Percentiles rank a stretch among this genome's conserved stretches.
These are phyloP conservation scores for Fusarium tjaetaba DNA, from an alignment of 2,329 filamentous ascomycete species.

Conservation along the genomic window DNA sequence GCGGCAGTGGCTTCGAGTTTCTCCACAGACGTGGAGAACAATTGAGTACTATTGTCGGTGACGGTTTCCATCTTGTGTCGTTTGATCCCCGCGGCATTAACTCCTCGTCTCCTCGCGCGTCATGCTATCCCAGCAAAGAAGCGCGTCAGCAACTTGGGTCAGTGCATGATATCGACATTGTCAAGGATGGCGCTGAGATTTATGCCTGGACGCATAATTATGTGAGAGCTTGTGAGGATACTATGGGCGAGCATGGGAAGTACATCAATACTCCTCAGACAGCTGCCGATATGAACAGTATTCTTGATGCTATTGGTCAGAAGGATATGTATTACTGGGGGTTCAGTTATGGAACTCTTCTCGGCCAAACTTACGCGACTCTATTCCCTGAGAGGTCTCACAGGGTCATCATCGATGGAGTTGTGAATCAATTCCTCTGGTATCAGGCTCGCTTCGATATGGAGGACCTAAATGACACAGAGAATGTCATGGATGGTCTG, in stretches of 20 bases:
- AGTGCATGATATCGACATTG: conserved; percentile 39
- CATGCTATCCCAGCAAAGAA: conserved; percentile 52
- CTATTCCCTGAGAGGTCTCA: conserved; percentile 49
- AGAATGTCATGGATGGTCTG: conserved; percentile 47
- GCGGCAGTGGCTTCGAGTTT: conserved; percentile 53
- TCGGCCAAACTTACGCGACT: conserved; percentile 54
- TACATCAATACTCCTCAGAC: conserved; percentile 62
- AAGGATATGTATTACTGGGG: conserved; percentile 53
- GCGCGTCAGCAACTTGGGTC: conserved; percentile 44
- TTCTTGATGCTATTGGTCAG: conserved; percentile 53
- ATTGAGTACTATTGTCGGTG: conserved; percentile 51
- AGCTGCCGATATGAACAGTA: conserved; percentile 62
- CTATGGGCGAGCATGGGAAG: conserved; percentile 54
- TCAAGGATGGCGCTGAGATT: conserved; percentile 50
- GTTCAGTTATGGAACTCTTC: conserved; percentile 54
- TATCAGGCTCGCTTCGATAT: conserved; percentile 41
- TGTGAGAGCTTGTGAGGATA: conserved; percentile 54
- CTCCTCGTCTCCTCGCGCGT: conserved; percentile 44
- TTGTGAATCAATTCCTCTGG: conserved; percentile 49
- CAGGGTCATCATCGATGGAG: conserved; percentile 51
- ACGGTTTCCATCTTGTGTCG: conserved; percentile 56
- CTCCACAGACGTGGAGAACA: conserved; percentile 49
- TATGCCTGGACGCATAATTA: conserved; percentile 55
- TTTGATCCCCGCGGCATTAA: conserved; percentile 61
- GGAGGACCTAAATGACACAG: conserved; percentile 45